Evolutionary conservation across 768 basidiomycete genomes (phyloP).

Genomic region (Exidia glandulosa): DNA sequence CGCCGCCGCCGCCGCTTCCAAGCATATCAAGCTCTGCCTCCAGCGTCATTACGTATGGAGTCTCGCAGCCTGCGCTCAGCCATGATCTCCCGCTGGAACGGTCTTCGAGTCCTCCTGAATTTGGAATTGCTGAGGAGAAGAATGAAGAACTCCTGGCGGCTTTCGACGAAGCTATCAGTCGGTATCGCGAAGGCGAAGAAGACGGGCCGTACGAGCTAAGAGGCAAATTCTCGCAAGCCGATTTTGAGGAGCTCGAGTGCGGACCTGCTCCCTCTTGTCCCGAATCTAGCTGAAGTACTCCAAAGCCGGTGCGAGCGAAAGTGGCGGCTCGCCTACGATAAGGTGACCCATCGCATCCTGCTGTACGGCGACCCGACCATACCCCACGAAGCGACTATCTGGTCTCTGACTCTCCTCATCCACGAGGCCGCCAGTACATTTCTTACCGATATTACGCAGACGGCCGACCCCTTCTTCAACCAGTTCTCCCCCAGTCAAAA

Average conservation of each 20-base stretch:
- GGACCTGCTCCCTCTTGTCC: background rate
- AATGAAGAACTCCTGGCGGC: background rate
- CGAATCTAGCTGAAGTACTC: background rate
- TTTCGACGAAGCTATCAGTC: background rate
- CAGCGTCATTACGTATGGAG: no score
- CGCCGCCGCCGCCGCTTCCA: no score
- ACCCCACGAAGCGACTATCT: background rate
- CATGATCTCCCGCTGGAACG: no score
- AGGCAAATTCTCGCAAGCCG: background rate
- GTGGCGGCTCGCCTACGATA: background rate
- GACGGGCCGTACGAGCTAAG: background rate
- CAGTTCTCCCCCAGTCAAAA: background rate
- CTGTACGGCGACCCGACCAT: background rate
- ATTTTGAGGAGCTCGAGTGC: background rate
- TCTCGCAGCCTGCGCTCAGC: no score
- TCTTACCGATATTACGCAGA: background rate
- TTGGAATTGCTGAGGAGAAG: background rate
- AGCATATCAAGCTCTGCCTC: no score
- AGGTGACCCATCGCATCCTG: background rate
- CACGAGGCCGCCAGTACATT: background rate
- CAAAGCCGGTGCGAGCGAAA: background rate
- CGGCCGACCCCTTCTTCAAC: background rate
- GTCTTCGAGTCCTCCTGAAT: background rate
- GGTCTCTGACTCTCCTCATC: background rate
- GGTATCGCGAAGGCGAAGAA: background rate